Conservation (phyloP, 495 filamentous ascomycete species). For the Glutinoglossum americanum region DNA sequence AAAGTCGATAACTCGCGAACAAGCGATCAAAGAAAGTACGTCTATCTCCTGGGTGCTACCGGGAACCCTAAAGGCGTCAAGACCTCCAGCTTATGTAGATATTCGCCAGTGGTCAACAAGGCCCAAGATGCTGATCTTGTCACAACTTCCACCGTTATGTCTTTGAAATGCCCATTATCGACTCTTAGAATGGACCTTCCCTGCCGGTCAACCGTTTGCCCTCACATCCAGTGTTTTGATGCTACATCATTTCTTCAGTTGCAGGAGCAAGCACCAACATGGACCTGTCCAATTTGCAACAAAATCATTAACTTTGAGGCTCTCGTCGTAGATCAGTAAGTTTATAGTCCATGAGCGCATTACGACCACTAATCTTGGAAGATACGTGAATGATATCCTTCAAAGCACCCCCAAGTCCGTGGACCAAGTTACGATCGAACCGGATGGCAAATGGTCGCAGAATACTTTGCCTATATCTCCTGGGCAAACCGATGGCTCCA, state of each 20-base stretch:
- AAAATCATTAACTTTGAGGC: conserved; percentile 61
- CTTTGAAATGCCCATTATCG: conserved; percentile 77
- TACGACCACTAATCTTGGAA: conserved; percentile 14
- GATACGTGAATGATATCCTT: conserved; percentile 79
- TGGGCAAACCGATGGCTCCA: conserved; percentile 14
- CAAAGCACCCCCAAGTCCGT: conserved; percentile 39
- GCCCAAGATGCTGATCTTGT: conserved; percentile 76
- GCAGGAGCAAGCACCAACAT: conserved; percentile 88
- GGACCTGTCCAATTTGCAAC: conserved; percentile 82
- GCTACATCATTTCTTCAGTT: conserved; percentile 80
- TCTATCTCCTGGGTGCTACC: conserved; percentile 3
- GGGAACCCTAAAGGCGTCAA: neutral
- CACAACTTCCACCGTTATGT: conserved; percentile 68
- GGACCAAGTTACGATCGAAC: conserved; percentile 79
- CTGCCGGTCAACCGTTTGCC: conserved; percentile 57
- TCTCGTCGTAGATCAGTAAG: conserved; percentile 72
- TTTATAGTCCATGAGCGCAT: conserved; percentile 1
- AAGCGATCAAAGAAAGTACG: conserved; percentile 70
- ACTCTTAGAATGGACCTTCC: conserved; percentile 63
- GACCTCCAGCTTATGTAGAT: neutral
- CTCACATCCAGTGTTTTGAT: conserved; percentile 89
- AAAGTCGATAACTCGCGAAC: conserved; percentile 55
- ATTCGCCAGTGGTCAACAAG: conserved; percentile 44
- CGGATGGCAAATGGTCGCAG: conserved; percentile 57
- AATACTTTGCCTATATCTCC: conserved; percentile 15